Evolutionary conservation across 768 basidiomycete species (phyloP), one percentile per base, ranked within the genome.

Genomic region (Serendipita vermifera): DNA sequence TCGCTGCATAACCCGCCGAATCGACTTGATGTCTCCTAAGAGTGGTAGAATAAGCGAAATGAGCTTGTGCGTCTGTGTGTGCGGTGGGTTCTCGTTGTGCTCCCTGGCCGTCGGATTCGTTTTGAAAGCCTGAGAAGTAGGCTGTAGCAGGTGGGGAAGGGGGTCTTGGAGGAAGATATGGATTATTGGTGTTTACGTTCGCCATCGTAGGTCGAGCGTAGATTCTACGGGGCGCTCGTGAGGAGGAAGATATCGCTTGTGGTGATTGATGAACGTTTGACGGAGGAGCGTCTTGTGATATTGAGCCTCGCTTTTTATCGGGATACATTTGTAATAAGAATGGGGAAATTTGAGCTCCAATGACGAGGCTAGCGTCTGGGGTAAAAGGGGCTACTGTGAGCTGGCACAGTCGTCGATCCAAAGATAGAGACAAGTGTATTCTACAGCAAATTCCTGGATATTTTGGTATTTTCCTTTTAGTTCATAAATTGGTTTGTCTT

Each of bases 1-100:
- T 48, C 35, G 46, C 55, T 14, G 17, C 39, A 33, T 41, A 54
- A 20, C 29, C 39, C 7, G 65, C 60, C 0, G 73, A 71, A 17
- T 83, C 80, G 0, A 70, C 69, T 20, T 77, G 74, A 58, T 89
- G 87, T 55, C 87, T 67, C 27, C 87, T 71, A 17, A 90, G 72
- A 0, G 83, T 86, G 0, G 87, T 89, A 61, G 85, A 87, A 67
- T 87, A 89, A 1, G 86, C 82, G 63, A 90, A 90, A 64, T 90
- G 87, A 3, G 77, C 66, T 29, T 77, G 74, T 1, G 87, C 85
- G 54, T 80, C 81, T 0, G 83, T 73, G 0, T 73, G 0, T 82
- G 79, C 32, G 78, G 74, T 7, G 82, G 72, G 59, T 78, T 74
- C n/a, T 69, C 68, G 39, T 72, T 64, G 67, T 68, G 60, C 17